Evolutionary conservation across 495 filamentous ascomycete species (phyloP).

Genomic region (Collariella sp.): DNA sequence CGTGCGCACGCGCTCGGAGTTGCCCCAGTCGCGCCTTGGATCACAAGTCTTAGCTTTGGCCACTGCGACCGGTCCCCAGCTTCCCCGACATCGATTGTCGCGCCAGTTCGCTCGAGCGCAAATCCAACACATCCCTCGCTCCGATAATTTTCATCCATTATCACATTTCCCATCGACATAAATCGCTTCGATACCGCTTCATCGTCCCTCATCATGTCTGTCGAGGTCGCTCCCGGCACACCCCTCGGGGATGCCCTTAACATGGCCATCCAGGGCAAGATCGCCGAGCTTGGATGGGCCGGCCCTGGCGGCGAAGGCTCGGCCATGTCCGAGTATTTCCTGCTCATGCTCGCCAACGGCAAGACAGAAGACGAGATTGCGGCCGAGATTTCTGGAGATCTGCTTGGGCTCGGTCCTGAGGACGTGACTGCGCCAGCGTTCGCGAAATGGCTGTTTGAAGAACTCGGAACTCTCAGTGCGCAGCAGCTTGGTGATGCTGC

Average conservation of each 20-base stretch:
- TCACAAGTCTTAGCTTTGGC: background rate
- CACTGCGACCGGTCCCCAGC: background rate
- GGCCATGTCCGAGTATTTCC: constrained; percentile 87
- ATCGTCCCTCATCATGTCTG: constrained; percentile 50
- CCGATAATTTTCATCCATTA: background rate
- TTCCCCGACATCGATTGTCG: background rate
- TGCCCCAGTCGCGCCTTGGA: constrained; percentile 2
- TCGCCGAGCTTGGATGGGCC: constrained; percentile 91
- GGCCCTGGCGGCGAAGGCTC: constrained; percentile 70
- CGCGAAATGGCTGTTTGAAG: constrained; percentile 81
- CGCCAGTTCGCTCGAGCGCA: background rate
- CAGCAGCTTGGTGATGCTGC: constrained; percentile 32
- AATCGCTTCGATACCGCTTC: background rate
- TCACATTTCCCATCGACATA: background rate
- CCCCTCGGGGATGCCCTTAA: constrained; percentile 76
- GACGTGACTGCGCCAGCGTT: constrained; percentile 78
- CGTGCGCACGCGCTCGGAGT: background rate
- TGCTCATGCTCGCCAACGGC: constrained; percentile 91
- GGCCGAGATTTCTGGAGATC: constrained; percentile 77
- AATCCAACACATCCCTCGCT: background rate
- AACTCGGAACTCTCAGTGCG: constrained; percentile 58
- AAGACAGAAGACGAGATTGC: constrained; percentile 86
- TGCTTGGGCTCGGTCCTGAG: constrained; percentile 73
- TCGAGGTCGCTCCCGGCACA: constrained; percentile 62
- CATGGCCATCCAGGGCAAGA: constrained; percentile 75